Evolutionary conservation across 2,329 filamentous ascomycete species (phyloP).

Genomic region (Paecilomyces sp.): DNA sequence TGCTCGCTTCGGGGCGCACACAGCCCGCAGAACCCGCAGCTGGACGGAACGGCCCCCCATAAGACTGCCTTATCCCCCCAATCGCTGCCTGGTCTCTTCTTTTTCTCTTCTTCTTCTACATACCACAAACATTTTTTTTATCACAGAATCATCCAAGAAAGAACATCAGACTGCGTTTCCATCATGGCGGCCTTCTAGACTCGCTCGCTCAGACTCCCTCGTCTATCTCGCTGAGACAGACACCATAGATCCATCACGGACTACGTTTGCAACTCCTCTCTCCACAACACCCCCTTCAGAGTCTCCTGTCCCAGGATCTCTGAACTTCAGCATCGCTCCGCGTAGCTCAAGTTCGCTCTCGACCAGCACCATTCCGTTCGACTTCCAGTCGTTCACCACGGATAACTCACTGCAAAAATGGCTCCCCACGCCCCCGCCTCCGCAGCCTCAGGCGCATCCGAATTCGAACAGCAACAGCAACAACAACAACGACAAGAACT

Average conservation of each 20-base stretch:
- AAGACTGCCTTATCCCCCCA: constrained; percentile 33
- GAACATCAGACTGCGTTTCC: constrained; percentile 11
- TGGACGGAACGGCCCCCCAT: constrained; percentile 10
- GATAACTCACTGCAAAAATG: constrained; percentile 42
- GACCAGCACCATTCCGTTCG: constrained; percentile 30
- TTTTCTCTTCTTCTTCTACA: constrained; percentile 7
- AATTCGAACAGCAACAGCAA: constrained; percentile 17
- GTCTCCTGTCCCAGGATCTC: constrained; percentile 37
- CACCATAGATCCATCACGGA: constrained; percentile 32
- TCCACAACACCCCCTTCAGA: constrained; percentile 28
- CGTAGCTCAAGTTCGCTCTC: constrained; percentile 35
- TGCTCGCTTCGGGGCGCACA: constrained; percentile 7
- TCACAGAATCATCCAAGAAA: constrained; percentile 4
- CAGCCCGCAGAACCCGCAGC: constrained; percentile 2
- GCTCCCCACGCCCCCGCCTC: constrained; percentile 37
- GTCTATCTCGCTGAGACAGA: constrained; percentile 33
- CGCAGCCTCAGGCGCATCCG: constrained; percentile 35
- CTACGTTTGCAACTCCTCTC: constrained; percentile 19
- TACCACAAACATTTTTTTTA: constrained; percentile 2
- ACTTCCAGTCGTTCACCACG: constrained; percentile 43
- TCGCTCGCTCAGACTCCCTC: constrained; percentile 13
- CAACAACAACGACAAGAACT: constrained; percentile 7
- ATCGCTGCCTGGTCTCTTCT: constrained; percentile 27
- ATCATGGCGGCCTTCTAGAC: constrained; percentile 36
- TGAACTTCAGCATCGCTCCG: constrained; percentile 38